Percentiles rank a stretch among this genome's conserved stretches.
These are phyloP conservation scores for Gastroboletus turbinatus DNA, from an alignment of 1,284 basidiomycete genomes.

Conservation along the genomic window DNA sequence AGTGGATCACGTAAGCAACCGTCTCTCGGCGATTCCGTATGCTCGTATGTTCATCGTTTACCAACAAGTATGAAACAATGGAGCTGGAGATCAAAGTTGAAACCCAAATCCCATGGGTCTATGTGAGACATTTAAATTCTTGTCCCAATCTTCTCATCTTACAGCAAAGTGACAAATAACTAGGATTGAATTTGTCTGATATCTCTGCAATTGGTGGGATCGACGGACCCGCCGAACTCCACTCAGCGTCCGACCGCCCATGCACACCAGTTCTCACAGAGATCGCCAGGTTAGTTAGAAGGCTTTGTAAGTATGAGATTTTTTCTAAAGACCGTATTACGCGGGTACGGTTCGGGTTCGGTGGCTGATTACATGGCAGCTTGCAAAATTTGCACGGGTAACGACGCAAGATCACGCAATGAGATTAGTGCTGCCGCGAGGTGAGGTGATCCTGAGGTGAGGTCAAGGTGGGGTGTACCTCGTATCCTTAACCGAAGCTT, in stretches of 20 bases:
- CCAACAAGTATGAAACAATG: background rate
- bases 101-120: background rate
- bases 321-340: background rate
- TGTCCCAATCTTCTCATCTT: background rate
- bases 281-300: background rate
- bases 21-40: background rate
- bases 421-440: too few relatives aligned
- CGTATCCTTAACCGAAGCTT: too few relatives aligned
- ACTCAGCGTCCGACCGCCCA: too few relatives aligned
- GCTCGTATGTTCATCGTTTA: background rate
- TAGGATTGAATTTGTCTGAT: background rate
- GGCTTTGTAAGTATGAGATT: background rate
- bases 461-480: too few relatives aligned
- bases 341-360: background rate
- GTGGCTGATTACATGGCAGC: background rate
- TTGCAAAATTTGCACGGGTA: constrained; percentile 11
- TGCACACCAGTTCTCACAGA: background rate
- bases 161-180: background rate
- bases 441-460: too few relatives aligned
- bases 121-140: background rate
- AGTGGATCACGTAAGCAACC: constrained; percentile 22
- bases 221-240: background rate
- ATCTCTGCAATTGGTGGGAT: constrained; percentile 1
- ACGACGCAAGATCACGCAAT: constrained; percentile 37
- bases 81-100: background rate